Percentiles rank a stretch among this genome's conserved stretches.
Conservation (phyloP, 352 stramenopile species). For the Elongisporangium prolatum region DNA sequence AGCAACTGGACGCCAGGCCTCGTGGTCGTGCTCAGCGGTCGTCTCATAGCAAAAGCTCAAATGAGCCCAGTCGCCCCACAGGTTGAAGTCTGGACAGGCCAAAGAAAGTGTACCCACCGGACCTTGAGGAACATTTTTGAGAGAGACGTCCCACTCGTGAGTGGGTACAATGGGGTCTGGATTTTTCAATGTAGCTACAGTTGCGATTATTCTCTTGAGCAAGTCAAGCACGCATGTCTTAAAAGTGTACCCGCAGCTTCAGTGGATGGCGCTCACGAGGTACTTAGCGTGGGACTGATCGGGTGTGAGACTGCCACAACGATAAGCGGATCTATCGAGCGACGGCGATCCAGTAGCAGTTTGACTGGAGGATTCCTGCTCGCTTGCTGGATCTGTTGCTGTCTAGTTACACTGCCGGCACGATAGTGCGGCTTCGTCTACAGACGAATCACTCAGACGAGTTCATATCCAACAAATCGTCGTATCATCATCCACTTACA, state of each 20-base stretch:
- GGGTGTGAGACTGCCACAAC: neutral
- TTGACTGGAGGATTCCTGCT: slow-evolving; percentile 60
- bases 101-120: neutral
- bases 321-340: slow-evolving; percentile 17
- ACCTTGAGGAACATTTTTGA: neutral
- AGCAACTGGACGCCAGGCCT: neutral
- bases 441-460: slow-evolving; percentile 1
- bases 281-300: neutral
- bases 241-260: neutral
- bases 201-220: neutral
- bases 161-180: neutral
- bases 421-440: neutral
- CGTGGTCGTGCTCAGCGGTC: no score
- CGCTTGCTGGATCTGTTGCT: slow-evolving; percentile 3
- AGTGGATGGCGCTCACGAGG: neutral
- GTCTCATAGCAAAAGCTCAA: neutral
- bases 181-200: neutral
- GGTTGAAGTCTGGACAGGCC: neutral
- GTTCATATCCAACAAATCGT: neutral
- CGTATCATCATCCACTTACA: slow-evolving; percentile 4
- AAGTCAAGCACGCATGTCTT: neutral
- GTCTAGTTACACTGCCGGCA: neutral
- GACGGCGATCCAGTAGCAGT: slow-evolving; percentile 46
- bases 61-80: neutral
- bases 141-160: no score